Evolutionary conservation across 1,284 basidiomycete genomes (phyloP), one percentile per base, ranked within the genome.

Genomic region (Bjerkandera adusta): DNA sequence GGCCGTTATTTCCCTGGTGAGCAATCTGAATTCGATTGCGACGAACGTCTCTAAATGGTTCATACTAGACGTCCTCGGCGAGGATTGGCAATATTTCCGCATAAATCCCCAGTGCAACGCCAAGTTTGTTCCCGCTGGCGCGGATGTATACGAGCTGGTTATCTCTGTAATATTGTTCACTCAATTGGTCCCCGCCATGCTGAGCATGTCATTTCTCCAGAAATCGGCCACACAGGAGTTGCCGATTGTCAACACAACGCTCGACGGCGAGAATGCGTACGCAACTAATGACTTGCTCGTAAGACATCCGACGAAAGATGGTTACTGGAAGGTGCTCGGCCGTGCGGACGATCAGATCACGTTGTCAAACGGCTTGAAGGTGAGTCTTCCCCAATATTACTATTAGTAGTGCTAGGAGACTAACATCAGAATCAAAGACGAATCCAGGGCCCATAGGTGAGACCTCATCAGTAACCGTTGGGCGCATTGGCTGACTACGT

Each of bases 281-380:
- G 60, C 63, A 7, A 67, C 72, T 3, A 68, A 62, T 15, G 76
- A 79, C 56, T 52, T 78, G 5, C 51, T 76, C n/a, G 43, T 61
- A 0, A 68, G 65, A 15, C 77, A 79, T 54, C 73, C 76, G 5
- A 68, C 67, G 0, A 70, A 69, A 29, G 56, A 63, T 6, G 67
- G 68, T 4, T 59, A 65, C 11, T 79, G 71, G 69, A 70, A 67
- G 49, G 60, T 76, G n/a, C 65, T 60, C 32, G 76, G 77, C 0
- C 64, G 77, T 5, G 60, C 61, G 6, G 76, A 79, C 48, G 76
- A 79, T 54, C 75, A 77, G 53, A 72, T 79, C 29, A 73, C 77
- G 51, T 68, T 73, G 38, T 67, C 62, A 7, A 76, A 69, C 3
- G 76, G 76, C 5, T 75, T 77, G 54, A 78, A 78, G 67, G 74